These are phyloP conservation scores for Xylaria nigripes DNA, from an alignment of 495 filamentous ascomycete genomes.

Conservation along the genomic window DNA sequence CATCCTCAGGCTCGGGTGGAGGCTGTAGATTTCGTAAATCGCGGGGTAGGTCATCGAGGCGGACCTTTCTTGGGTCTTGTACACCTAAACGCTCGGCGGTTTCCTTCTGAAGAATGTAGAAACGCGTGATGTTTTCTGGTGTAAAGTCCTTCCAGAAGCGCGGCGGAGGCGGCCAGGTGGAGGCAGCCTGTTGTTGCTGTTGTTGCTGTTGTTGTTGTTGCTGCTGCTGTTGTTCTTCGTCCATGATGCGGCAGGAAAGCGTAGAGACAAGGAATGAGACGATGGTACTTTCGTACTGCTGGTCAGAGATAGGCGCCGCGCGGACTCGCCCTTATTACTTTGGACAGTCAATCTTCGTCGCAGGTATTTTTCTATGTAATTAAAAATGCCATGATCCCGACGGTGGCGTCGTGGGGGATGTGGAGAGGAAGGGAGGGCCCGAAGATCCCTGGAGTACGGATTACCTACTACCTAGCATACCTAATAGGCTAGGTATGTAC, in stretches of 20 bases:
- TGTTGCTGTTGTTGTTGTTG: conserved; percentile 15
- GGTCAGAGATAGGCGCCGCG: too few species aligned
- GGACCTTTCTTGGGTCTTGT: conserved; percentile 20
- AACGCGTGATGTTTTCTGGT: conserved; percentile 58
- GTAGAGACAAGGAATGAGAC: not conserved
- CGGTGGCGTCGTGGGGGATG: too few species aligned
- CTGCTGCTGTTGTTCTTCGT: conserved; percentile 25
- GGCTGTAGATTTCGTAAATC: conserved; percentile 76
- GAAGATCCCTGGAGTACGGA: too few species aligned
- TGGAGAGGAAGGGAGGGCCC: too few species aligned
- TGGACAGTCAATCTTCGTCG: too few species aligned
- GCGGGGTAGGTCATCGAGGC: conserved; percentile 53
- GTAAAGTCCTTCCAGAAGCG: conserved; percentile 90
- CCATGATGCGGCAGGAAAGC: conserved; percentile 22
- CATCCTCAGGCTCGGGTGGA: conserved; percentile 62
- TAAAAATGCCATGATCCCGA: too few species aligned
- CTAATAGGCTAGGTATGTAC: too few species aligned
- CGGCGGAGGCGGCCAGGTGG: conserved; percentile 68
- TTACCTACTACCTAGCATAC: too few species aligned
- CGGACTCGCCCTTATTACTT: too few species aligned
- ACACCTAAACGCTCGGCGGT: conserved; percentile 25
- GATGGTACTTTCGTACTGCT: too few species aligned
- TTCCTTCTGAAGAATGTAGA: conserved; percentile 44
- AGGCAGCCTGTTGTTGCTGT: conserved; percentile 21
- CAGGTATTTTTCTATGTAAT: too few species aligned